Conservation (phyloP, 2,329 filamentous ascomycete species). For the Aspergillus persii region DNA sequence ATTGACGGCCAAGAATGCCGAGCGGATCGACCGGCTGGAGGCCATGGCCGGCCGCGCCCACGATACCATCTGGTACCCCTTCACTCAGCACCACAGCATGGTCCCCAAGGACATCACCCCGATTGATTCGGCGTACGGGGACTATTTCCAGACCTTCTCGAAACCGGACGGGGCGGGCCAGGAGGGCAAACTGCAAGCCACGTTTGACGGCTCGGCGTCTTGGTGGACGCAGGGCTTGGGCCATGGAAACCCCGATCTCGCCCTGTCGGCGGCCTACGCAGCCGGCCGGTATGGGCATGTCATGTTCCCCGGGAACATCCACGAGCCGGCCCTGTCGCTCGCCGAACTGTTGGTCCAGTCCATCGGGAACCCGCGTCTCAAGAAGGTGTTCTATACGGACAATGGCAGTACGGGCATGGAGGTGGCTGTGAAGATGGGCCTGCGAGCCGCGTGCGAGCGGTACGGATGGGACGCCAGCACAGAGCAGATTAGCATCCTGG, state of each 20-base stretch:
- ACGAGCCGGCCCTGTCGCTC: constrained; percentile 70
- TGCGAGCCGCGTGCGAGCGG: constrained; percentile 64
- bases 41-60: constrained; percentile 62
- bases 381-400: constrained; percentile 77
- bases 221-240: constrained; percentile 92
- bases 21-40: constrained; percentile 59
- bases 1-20: constrained; percentile 54
- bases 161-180: constrained; percentile 20
- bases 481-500: constrained; percentile 64
- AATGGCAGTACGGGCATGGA: constrained; percentile 82
- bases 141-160: constrained; percentile 69
- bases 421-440: constrained; percentile 80
- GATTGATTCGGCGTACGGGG: constrained; percentile 78
- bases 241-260: constrained; percentile 69
- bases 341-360: constrained; percentile 62
- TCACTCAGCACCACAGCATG: constrained; percentile 73
- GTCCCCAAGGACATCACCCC: constrained; percentile 62
- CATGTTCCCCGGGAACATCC: constrained; percentile 80
- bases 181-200: constrained; percentile 54
- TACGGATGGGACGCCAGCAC: constrained; percentile 63
- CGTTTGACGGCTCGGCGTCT: constrained; percentile 80
- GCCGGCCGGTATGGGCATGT: constrained; percentile 83
- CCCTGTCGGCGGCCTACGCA: constrained; percentile 74
- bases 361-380: constrained; percentile 63
- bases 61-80: constrained; percentile 77